Evolutionary conservation across 176 grass and related monocot species (phyloP), one percentile per base, ranked within the genome.

Genomic region (Coix lacrymajobi): DNA sequence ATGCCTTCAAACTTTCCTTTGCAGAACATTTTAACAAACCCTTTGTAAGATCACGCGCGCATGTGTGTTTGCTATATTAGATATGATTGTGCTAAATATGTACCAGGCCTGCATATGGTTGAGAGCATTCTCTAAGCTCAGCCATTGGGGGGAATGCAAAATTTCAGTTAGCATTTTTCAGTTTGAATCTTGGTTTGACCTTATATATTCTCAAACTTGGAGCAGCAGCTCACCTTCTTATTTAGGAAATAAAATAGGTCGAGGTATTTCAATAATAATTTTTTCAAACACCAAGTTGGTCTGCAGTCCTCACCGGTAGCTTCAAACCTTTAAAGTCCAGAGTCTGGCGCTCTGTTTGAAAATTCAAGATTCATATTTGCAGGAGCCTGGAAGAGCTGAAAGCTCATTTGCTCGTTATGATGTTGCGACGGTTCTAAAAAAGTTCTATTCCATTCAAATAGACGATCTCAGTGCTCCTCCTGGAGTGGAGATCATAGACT

Each of bases 301-400:
- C 22, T n/a, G 19, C 11, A 1, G 30, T 32, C 29, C 28, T 4
- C 13, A 5, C 39, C 11, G 13, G 11, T 61, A n/a, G 20, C 20
- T 71, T 71, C 68, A 24, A 43, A 65, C 7, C 5, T 38, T 51
- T 40, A 8, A 1, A 11, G 6, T 30, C 4, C 19, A 44, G 8
- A 14, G 12, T 41, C 8, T 22, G 9, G 5, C 6, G 6, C 3
- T 79, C 34, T 66, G 13, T 25, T 25, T 40, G 10, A 69, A n/a
- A 22, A n/a, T 69, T 33, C 58, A 64, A 7, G 11, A 28, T 43
- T 70, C 24, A 70, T 84, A 32, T 63, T 37, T 33, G 33, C 82
- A 88, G 87, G 87, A 92, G 28, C 82, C 87, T 69, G 87, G 87
- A 79, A 92, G 93, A 81, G 87, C 85, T 69, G 93, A 95, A 82